A percentile compares a stretch with the other conserved stretches of the same genome.
phyloP scores from a whole-genome alignment of 306 rosid genomes.

The Medicago arabica region DNA sequence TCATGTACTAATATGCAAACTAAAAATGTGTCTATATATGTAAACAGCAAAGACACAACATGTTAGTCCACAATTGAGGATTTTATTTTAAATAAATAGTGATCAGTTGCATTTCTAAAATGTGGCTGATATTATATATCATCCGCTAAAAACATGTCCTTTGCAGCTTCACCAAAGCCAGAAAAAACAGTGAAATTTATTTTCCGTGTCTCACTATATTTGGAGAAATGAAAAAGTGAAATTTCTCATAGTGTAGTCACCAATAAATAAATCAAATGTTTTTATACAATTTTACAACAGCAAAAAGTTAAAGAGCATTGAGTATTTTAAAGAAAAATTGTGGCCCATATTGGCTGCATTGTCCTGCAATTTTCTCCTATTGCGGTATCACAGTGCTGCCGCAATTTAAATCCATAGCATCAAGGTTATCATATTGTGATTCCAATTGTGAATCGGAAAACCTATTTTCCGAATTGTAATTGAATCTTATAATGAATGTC shows the following conservation, averaged over 20 bases:
- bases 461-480: neutral
- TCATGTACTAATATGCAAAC: slow-evolving; percentile 15
- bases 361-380: neutral
- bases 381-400: neutral
- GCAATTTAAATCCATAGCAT: slow-evolving; percentile 1
- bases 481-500: neutral
- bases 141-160: neutral
- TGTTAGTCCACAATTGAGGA: slow-evolving; percentile 19
- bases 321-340: neutral
- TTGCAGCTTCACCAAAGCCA: slow-evolving; percentile 11
- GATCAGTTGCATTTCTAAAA: slow-evolving; percentile 15
- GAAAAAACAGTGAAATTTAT: slow-evolving; percentile 11
- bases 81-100: neutral
- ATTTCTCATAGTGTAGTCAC: slow-evolving; percentile 7
- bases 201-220: slow-evolving; percentile 10
- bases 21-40: slow-evolving; percentile 23
- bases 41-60: slow-evolving; percentile 31
- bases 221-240: slow-evolving; percentile 6
- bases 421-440: neutral
- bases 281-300: neutral
- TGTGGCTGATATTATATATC: neutral
- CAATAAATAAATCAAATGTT: neutral
- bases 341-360: slow-evolving; percentile 13
- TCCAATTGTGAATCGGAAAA: neutral
- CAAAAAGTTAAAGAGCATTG: neutral